Evolutionary conservation across 2,329 filamentous ascomycete genomes (phyloP).

Genomic region (Ascochyta fabae): DNA sequence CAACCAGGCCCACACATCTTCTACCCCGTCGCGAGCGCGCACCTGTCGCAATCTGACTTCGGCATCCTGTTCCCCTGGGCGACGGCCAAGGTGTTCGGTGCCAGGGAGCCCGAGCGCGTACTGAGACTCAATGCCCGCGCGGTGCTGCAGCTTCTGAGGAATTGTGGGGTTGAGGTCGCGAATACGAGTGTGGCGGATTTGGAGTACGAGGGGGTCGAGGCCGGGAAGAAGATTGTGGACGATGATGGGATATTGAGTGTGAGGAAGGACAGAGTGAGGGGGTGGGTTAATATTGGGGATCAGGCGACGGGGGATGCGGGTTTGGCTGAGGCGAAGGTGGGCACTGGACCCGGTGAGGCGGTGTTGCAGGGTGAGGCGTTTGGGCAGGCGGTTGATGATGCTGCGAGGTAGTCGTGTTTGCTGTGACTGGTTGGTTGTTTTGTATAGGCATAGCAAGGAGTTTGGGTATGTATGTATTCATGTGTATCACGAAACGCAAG

Average conservation of each 20-base stretch:
- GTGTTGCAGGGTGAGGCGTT: slow-evolving; percentile 47
- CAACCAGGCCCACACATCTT: slow-evolving; percentile 68
- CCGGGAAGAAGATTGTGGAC: slow-evolving; percentile 10
- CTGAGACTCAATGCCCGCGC: slow-evolving; percentile 83
- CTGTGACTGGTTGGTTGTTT: no score
- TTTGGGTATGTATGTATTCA: no score
- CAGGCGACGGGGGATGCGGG: slow-evolving; percentile 16
- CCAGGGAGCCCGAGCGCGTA: slow-evolving; percentile 76
- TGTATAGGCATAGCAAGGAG: no score
- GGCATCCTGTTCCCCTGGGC: slow-evolving; percentile 79
- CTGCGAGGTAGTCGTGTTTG: not conserved
- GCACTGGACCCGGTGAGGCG: slow-evolving; percentile 33
- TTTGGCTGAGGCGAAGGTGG: slow-evolving; percentile 12
- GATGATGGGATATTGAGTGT: slow-evolving; percentile 45
- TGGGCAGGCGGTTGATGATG: slow-evolving; percentile 39
- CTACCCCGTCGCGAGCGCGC: slow-evolving; percentile 75
- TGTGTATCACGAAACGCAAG: no score
- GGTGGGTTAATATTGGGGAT: slow-evolving; percentile 41
- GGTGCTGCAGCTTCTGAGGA: slow-evolving; percentile 74
- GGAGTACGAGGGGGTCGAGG: slow-evolving; percentile 43
- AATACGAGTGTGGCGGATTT: slow-evolving; percentile 49
- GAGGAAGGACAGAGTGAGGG: slow-evolving; percentile 36
- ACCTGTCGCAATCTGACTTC: slow-evolving; percentile 84
- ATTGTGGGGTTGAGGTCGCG: slow-evolving; percentile 51
- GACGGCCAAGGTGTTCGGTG: slow-evolving; percentile 58